Conservation (phyloP, 2,329 filamentous ascomycete genomes). For the Verticillium isaacii region DNA sequence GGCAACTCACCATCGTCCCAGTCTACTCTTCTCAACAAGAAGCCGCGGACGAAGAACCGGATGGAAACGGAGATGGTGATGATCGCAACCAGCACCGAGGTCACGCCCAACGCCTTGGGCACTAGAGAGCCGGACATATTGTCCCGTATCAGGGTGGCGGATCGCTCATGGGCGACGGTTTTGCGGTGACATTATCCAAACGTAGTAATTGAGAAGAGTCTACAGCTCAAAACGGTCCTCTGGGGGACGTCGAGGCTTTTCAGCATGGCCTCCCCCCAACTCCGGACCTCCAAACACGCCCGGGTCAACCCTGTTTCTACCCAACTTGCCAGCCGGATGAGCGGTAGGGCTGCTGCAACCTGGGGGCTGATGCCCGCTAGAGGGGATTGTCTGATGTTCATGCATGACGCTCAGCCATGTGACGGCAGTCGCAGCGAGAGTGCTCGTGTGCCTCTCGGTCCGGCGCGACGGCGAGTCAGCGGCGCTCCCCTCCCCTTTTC, state of each 20-base stretch:
- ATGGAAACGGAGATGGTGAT: conserved; percentile 8
- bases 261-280: neutral
- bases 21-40: conserved; percentile 7
- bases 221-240: neutral
- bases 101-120: conserved; percentile 7
- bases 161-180: neutral
- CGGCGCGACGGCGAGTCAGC: neutral
- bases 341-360: neutral
- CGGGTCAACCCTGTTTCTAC: neutral
- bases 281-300: neutral
- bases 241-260: neutral
- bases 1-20: conserved; percentile 12
- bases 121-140: neutral
- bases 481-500: neutral
- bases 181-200: neutral
- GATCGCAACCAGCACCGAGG: conserved; percentile 7
- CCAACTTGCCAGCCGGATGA: neutral
- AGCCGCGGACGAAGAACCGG: conserved; percentile 9
- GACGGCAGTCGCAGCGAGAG: neutral
- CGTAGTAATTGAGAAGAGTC: neutral
- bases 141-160: neutral
- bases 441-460: neutral
- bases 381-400: neutral
- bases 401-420: neutral
- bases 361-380: neutral